Base-by-base conservation (phyloP, 306 rosid genomes). In the Pyrus pyrifolia region DNA sequence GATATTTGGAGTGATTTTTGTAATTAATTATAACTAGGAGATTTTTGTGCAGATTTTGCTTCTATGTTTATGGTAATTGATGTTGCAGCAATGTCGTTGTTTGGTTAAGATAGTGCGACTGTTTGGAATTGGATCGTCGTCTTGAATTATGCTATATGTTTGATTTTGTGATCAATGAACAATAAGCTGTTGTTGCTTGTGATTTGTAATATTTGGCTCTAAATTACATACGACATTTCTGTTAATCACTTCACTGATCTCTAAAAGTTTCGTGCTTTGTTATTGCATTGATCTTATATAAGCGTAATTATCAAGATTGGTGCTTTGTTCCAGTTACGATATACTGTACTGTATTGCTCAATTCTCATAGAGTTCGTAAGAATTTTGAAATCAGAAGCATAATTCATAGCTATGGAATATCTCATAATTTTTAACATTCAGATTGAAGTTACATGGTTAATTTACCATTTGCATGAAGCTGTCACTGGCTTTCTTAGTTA, bases 41-140 rank as follows among this genome's bases (percentile, higher is more conserved):
- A 58, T n/a, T 38, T 44, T 64, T 25, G 51, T 46, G 70, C 60
- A 27, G 72, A 69, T 76, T 78, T 67, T 78, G 59, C 21, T 62
- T 35, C 55, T 60, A 66, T 59, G 13, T 19, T 29, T 21, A 6
- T 71, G 8, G 67, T 61, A n/a, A 67, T 33, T 74, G 27, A 76
- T 53, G 67, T 53, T 52, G 69, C 66, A 62, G 70, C 84, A 33
- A 53, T 73, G 71, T 10, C 29, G 21, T 66, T 66, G 46, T 49
- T 49, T 49, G 55, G 55, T 49, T 6, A 49, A 49, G 55, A 14
- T 11, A 15, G 42, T 29, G 45, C 27, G 69, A 65, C 27, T 33
- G 25, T 18, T 35, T 35, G 22, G 69, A 65, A 65, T 65, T 33
- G 69, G 69, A 33, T 18, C 13, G 33, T 35, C 4, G n/a, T 63